Evolutionary conservation across 176 grass and related monocot genomes (phyloP).

Genomic region (Carex scoparia): DNA sequence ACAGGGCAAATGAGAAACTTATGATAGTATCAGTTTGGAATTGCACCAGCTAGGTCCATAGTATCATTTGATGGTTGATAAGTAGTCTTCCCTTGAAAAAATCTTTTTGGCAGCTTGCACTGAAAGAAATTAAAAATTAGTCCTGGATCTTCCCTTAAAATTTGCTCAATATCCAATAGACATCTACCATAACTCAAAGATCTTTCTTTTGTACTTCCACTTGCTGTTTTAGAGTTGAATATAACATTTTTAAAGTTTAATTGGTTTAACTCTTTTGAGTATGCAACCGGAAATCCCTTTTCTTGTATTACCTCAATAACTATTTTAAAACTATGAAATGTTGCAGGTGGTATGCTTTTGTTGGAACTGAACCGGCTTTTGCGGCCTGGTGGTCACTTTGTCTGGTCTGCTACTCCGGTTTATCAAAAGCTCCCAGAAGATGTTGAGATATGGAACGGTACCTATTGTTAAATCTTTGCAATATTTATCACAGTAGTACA

Average conservation of each 20-base stretch:
- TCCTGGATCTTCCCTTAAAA: neutral
- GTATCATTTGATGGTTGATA: neutral
- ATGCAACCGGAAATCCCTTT: neutral
- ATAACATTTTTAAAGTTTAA: neutral
- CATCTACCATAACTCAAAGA: neutral
- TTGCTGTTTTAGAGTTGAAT: neutral
- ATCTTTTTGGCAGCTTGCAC: neutral
- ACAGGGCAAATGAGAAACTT: neutral
- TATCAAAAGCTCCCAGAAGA: constrained; percentile 88
- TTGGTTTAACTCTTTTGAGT: constrained; percentile 16
- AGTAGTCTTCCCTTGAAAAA: neutral
- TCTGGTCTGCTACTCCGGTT: constrained; percentile 98
- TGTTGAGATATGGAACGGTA: constrained; percentile 94
- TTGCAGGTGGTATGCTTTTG: constrained; percentile 87
- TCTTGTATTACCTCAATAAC: neutral
- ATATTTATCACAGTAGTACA: neutral
- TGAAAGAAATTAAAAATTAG: neutral
- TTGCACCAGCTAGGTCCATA: constrained; percentile 1
- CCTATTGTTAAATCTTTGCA: neutral
- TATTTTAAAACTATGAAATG: neutral
- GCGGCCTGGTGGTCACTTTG: constrained; percentile 92
- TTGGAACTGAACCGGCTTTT: constrained; percentile 89
- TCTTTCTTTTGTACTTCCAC: neutral
- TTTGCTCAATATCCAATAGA: neutral
- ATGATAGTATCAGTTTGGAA: neutral